Evolutionary conservation across 495 filamentous ascomycete species (phyloP), one percentile per base, ranked within the genome.

Genomic region (Penicillium egyptiacum): DNA sequence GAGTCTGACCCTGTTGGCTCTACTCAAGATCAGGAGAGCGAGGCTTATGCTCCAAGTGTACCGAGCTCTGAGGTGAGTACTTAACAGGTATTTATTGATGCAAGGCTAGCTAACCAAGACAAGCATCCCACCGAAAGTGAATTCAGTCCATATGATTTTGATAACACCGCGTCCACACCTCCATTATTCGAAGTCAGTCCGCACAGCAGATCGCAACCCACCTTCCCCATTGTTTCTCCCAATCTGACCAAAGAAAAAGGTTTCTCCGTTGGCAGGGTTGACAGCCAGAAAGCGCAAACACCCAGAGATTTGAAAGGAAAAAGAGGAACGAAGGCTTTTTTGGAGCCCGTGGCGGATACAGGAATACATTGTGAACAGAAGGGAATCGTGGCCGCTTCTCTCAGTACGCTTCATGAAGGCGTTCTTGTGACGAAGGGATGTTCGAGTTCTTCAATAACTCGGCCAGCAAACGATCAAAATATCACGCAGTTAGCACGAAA

Each of bases 221-320:
- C 22, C 2, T n/a, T n/a, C 20, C 5, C 17, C 25, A 3, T 37
- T 25, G 12, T 23, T 37, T 23, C 19, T 37, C 25, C 31, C 2
- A 5, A 25, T 50, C 47, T 50, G 28, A 50, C 47, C 31, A 50
- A 50, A n/a, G 17, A 22, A 23, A 37, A 37, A 50, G 47, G 5
- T 0, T n/a, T 11, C 11, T 25, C 31, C 10, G 14, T n/a, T 37
- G 8, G 28, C 30, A 22, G 31, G 1, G 8, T 5, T 23, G 31
- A 39, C 31, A 1, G 19, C 47, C 6, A 19, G 6, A 25, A 37
- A 35, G 26, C 28, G 46, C 28, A 37, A 37, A 7, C 7, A 16
- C 19, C 1, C 19, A 17, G 20, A 33, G 4, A 9, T 6, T 11
- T 48, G 25, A 48, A 48, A 28, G 4, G 28, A 31, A 14, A n/a